Evolutionary conservation across 2,329 filamentous ascomycete species (phyloP), one percentile per base, ranked within the genome.

Genomic region (Penicillium sp.): DNA sequence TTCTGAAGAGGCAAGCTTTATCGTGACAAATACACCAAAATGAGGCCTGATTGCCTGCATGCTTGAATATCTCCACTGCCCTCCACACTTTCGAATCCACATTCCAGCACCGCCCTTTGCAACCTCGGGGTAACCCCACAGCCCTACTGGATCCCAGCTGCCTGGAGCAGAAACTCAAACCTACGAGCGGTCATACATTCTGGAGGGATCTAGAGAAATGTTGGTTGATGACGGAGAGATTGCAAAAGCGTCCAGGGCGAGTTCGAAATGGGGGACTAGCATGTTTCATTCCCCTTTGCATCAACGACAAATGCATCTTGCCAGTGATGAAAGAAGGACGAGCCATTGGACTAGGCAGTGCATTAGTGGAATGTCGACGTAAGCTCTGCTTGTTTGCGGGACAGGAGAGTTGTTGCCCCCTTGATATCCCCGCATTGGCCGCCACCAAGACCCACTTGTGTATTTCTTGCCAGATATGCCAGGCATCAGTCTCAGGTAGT

Each of bases 381-480:
- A 50, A 47, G 43, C 47, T 49, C 29, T 47, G 42, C 26, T 44
- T 47, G 21, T 48, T 48, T 31, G 42, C 35, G 16, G 26, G 31
- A 54, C 26, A 35, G 29, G 21, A 27, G 24, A 26, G 21, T 5
- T 24, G 14, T 19, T 49, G 19, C 21, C 43, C 27, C 48, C 48
- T 48, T 43, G 33, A 42, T 46, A 50, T 39, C 48, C 49, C 54
- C 54, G 48, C 33, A 48, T 56, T 46, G 48, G 42, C 22, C 24
- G 31, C 26, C 43, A 52, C 42, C 24, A n/a, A 7, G 49, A 42
- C 49, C 49, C 49, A 43, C 49, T 13, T 37, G 4, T 5, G 9
- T 22, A 19, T 24, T 11, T 19, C 6, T 29, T 27, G 31, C 31
- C 31, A 33, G 4, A 33, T 33, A 1, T 33, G 4, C 31, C 31